phyloP scores from a whole-genome alignment of 2,329 filamentous ascomycete species.

The Torrubiella hemipterigena region DNA sequence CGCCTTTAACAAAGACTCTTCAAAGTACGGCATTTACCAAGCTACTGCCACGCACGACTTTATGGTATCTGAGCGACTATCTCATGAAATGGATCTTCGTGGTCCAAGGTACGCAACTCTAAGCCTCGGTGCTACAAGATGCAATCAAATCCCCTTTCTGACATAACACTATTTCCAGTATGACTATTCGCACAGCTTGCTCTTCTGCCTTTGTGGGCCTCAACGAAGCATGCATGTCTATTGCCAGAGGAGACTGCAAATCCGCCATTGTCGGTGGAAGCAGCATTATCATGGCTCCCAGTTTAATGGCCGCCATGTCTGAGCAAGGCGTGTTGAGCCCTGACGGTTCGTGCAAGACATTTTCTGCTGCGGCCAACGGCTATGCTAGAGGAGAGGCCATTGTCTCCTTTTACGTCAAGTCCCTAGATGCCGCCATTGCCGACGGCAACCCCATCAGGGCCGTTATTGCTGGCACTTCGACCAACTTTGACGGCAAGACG shows the following conservation, averaged over 20 bases:
- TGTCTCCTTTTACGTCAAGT: constrained; percentile 17
- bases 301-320: constrained; percentile 10
- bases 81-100: constrained; percentile 27
- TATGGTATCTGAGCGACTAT: constrained; percentile 17
- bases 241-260: constrained; percentile 14
- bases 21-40: constrained; percentile 10
- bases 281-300: constrained; percentile 19
- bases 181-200: constrained; percentile 23
- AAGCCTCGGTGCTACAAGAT: too few relatives aligned
- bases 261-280: constrained; percentile 19
- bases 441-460: constrained; percentile 6
- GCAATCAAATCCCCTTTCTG: too few relatives aligned
- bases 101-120: too few relatives aligned
- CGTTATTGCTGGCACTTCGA: neutral
- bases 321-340: constrained; percentile 11
- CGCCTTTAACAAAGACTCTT: constrained; percentile 12
- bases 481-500: constrained; percentile 5
- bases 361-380: constrained; percentile 18
- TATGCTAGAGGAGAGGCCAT: constrained; percentile 20
- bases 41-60: constrained; percentile 13
- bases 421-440: constrained; percentile 13
- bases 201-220: constrained; percentile 18
- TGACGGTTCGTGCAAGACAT: constrained; percentile 15
- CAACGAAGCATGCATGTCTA: constrained; percentile 17
- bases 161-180: too few relatives aligned